Conservation (phyloP, 495 filamentous ascomycete genomes). For the Thozetella sp. region DNA sequence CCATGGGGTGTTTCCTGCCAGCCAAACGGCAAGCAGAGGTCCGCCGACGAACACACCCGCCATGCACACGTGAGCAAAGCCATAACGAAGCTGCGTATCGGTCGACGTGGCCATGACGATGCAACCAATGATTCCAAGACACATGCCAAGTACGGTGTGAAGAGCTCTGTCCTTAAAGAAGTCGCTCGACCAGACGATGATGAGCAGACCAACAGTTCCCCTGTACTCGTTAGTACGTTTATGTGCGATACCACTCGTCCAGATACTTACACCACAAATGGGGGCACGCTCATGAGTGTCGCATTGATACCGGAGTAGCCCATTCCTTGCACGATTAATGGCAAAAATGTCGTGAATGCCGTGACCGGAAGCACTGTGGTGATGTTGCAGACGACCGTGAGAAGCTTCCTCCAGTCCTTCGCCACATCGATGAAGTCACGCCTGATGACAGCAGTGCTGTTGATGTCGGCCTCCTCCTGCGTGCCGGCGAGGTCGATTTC, state of each 20-base stretch:
- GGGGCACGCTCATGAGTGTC: constrained; percentile 58
- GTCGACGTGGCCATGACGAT: constrained; percentile 23
- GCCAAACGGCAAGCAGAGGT: constrained; percentile 13
- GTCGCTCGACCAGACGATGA: constrained; percentile 51
- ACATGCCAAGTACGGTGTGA: constrained; percentile 48
- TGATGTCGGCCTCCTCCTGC: constrained; percentile 10
- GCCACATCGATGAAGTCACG: constrained; percentile 15
- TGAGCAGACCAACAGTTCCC: constrained; percentile 22
- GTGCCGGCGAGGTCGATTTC: constrained; percentile 41
- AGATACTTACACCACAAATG: constrained; percentile 36
- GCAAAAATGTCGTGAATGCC: constrained; percentile 31
- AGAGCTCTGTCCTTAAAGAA: constrained; percentile 39
- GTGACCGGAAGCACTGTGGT: constrained; percentile 22
- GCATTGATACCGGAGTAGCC: constrained; percentile 43
- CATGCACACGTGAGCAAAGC: constrained; percentile 13
- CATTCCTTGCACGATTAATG: constrained; percentile 34
- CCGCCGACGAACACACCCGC: constrained; percentile 14
- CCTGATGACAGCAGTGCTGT: constrained; percentile 8
- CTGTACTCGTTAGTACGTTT: neutral
- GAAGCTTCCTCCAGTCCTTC: constrained; percentile 21
- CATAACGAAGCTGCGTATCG: constrained; percentile 13
- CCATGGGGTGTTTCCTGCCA: constrained; percentile 19
- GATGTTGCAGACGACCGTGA: constrained; percentile 21
- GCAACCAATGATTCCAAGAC: constrained; percentile 43
- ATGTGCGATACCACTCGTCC: neutral